These are phyloP conservation scores for Phylloporus rhodoxanthus DNA, from an alignment of 768 basidiomycete species.

Conservation along the genomic window DNA sequence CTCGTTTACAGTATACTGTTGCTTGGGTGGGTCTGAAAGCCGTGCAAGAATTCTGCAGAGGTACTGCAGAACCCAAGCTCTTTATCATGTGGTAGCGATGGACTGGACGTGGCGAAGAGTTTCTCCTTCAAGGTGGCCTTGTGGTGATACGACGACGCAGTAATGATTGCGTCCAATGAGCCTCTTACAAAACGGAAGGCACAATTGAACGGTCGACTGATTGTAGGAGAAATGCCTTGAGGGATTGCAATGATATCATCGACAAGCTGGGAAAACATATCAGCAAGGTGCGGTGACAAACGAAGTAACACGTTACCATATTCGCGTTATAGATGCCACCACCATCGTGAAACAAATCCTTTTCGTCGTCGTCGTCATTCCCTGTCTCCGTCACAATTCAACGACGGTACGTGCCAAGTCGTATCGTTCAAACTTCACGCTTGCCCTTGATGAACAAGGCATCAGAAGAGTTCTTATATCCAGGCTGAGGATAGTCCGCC, in stretches of 20 bases:
- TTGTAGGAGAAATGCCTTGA: slow-evolving; percentile 66
- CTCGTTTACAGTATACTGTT: slow-evolving; percentile 11
- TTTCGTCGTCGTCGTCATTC: slow-evolving; percentile 60
- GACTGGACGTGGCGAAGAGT: slow-evolving; percentile 33
- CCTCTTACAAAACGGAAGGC: slow-evolving; percentile 61
- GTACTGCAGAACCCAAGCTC: slow-evolving; percentile 62
- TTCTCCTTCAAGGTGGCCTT: slow-evolving; percentile 25
- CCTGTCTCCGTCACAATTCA: slow-evolving; percentile 59
- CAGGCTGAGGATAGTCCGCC: slow-evolving; percentile 71
- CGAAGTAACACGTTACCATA: slow-evolving; percentile 50
- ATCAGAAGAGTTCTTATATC: slow-evolving; percentile 73
- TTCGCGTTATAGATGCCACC: slow-evolving; percentile 78
- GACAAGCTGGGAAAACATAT: slow-evolving; percentile 45
- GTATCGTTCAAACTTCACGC: slow-evolving; percentile 70
- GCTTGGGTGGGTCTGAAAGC: slow-evolving; percentile 19
- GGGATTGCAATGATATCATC: slow-evolving; percentile 76
- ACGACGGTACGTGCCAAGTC: slow-evolving; percentile 63
- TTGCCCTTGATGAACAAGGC: slow-evolving; percentile 75
- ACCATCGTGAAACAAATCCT: slow-evolving; percentile 68
- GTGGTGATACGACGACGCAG: too few relatives aligned
- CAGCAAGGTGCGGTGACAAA: background rate
- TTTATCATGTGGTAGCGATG: slow-evolving; percentile 43
- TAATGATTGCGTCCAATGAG: too few relatives aligned
- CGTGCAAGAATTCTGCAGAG: slow-evolving; percentile 41
- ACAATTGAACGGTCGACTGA: slow-evolving; percentile 65